Evolutionary conservation across 2,329 filamentous ascomycete species (phyloP).

Genomic region (Penicillium polonicum): DNA sequence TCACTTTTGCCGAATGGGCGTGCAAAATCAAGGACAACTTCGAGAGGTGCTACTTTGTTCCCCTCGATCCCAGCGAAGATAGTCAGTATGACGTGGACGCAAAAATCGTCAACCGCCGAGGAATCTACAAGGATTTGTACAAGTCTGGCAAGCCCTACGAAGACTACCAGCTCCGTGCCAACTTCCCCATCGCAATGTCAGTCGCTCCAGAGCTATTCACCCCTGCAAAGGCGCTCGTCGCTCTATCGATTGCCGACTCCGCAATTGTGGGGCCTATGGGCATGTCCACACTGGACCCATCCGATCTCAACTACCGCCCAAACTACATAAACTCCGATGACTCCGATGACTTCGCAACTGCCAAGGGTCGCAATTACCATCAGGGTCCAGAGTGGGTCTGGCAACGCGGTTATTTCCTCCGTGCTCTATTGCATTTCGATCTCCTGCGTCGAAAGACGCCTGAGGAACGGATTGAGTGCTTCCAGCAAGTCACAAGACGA

Average conservation of each 20-base stretch:
- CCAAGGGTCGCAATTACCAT: conserved; percentile 96
- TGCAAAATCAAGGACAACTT: conserved; percentile 78
- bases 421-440: conserved; percentile 88
- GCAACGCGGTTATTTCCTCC: conserved; percentile 93
- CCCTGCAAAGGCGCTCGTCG: conserved; percentile 71
- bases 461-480: conserved; percentile 77
- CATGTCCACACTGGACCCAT: conserved; percentile 93
- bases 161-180: conserved; percentile 92
- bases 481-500: conserved; percentile 88
- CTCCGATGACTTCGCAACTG: conserved; percentile 82
- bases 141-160: conserved; percentile 92
- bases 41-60: conserved; percentile 88
- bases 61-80: conserved; percentile 68
- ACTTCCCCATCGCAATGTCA: conserved; percentile 94
- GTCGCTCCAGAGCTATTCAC: conserved; percentile 88
- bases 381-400: conserved; percentile 98
- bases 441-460: conserved; percentile 65
- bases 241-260: conserved; percentile 76
- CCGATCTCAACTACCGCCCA: conserved; percentile 87
- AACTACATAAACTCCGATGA: conserved; percentile 96
- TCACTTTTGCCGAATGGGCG: conserved; percentile 79
- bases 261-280: conserved; percentile 81
- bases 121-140: conserved; percentile 98
- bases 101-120: conserved; percentile 77
- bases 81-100: conserved; percentile 75